Base-by-base conservation (phyloP, 352 stramenopile species). In the Phytophthora agathidicida region DNA sequence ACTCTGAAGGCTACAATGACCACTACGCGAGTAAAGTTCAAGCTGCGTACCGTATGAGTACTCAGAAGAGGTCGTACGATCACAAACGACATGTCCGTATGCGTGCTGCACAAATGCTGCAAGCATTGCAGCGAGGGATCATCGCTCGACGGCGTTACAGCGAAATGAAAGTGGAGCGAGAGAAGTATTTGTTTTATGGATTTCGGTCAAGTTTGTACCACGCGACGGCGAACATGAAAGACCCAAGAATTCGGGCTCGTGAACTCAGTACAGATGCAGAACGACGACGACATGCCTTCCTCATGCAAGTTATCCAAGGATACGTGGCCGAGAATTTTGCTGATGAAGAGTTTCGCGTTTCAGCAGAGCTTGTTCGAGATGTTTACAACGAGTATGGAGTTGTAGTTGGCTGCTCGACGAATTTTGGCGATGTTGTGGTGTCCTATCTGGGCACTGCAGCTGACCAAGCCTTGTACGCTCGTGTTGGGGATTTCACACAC, bases 11-110 rank as follows among this genome's bases (percentile, higher is more conserved):
- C 1, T 91, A 73, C 39, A 63, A 86, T 32, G 77, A 89, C 31
- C 76, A 80, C 38, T 90, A 83, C 22, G 83, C 83, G 11, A 88
- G 74, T 44, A 91, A 91, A 57, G 51, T 93, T 0, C 83, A 93
- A 55, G 77, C 80, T 3, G 58, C 71, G 4, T 93, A 71, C 37
- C 83, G 81, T 6, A 93, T 93, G 83, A 87, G 77, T 23, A 71
- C 69, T 24, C 71, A 89, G 19, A 73, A 82, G n/a, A 74, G 71
- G 27, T 68, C 71, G 32, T 93, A 91, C 32, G 38, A 60, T 0
- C 55, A 68, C 32, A 75, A 79, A 33, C 65, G 75, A 13, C 60
- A 79, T 23, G 72, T 80, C 7, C 75, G 77, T 11, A 47, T 79
- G 19, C 71, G 75, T 7, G 84, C 84, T 4, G 84, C 74, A 19